Evolutionary conservation across 495 filamentous ascomycete species (phyloP).

Genomic region (Penicillium salamii): DNA sequence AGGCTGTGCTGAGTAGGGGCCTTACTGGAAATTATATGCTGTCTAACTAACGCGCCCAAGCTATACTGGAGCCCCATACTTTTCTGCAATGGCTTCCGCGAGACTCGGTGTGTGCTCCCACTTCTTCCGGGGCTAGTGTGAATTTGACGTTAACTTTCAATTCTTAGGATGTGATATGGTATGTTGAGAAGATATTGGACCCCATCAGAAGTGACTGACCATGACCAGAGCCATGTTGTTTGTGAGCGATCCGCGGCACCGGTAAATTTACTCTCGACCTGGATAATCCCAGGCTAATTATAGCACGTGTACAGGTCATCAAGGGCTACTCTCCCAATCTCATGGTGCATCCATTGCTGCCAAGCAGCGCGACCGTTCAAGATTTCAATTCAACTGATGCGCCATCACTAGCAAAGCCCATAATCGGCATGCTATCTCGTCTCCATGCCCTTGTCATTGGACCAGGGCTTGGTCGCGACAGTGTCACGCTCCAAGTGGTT

Average conservation of each 20-base stretch:
- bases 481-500: constrained; percentile 84
- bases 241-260: constrained; percentile 84
- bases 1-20: constrained; percentile 75
- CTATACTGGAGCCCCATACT: constrained; percentile 96
- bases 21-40: neutral
- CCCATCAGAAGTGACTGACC: constrained; percentile 5
- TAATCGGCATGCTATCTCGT: constrained; percentile 77
- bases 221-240: constrained; percentile 82
- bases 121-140: too few relatives aligned
- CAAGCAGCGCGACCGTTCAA: constrained; percentile 55
- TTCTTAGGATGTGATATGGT: constrained; percentile 76
- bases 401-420: constrained; percentile 61
- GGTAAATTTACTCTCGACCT: constrained; percentile 17
- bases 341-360: constrained; percentile 97
- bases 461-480: constrained; percentile 86
- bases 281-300: neutral
- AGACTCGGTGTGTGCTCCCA: constrained; percentile 53
- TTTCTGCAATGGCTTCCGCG: constrained; percentile 95
- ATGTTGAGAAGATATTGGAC: constrained; percentile 5
- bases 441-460: constrained; percentile 93
- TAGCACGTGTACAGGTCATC: constrained; percentile 55
- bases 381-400: constrained; percentile 44
- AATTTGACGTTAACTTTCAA: neutral
- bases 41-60: constrained; percentile 33
- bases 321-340: constrained; percentile 98